These are phyloP conservation scores for Plasmodium inui DNA, from an alignment of 169 alveolate genomes.

Conservation along the genomic window DNA sequence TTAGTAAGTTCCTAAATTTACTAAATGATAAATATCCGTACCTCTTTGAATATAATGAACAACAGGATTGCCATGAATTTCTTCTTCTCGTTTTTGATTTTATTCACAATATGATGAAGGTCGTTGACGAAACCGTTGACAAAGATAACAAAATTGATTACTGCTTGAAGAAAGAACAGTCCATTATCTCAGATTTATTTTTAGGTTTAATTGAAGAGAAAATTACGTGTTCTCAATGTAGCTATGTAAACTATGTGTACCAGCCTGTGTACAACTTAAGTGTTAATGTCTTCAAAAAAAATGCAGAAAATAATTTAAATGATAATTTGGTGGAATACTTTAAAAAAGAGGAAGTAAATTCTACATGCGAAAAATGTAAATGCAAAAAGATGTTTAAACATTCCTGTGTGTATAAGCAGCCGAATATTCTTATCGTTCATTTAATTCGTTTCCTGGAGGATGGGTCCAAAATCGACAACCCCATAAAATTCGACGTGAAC, in stretches of 20 bases:
- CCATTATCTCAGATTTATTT: constrained; percentile 50
- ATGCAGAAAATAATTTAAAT: constrained; percentile 69
- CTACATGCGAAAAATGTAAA: constrained; percentile 71
- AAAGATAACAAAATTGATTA: constrained; percentile 57
- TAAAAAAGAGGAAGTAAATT: constrained; percentile 73
- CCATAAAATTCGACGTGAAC: constrained; percentile 39
- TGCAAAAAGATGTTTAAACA: constrained; percentile 50
- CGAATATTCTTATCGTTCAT: constrained; percentile 53
- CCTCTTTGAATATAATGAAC: constrained; percentile 66
- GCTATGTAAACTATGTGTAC: constrained; percentile 50
- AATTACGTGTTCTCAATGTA: constrained; percentile 70
- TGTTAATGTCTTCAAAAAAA: constrained; percentile 66
- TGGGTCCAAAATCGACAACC: constrained; percentile 66
- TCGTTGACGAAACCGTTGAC: constrained; percentile 50
- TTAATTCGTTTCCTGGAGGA: constrained; percentile 47
- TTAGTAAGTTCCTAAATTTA: constrained; percentile 50
- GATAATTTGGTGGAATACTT: constrained; percentile 64
- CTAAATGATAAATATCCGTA: constrained; percentile 58
- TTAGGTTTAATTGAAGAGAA: constrained; percentile 73
- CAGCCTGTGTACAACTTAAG: constrained; percentile 65
- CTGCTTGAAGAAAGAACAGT: constrained; percentile 53
- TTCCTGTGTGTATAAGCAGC: constrained; percentile 59
- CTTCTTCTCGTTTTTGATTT: constrained; percentile 51
- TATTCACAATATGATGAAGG: constrained; percentile 66
- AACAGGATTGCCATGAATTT: constrained; percentile 73